Evolutionary conservation across 305 asterid species (phyloP), one percentile per base, ranked within the genome.

Genomic region (Andrographis paniculata): DNA sequence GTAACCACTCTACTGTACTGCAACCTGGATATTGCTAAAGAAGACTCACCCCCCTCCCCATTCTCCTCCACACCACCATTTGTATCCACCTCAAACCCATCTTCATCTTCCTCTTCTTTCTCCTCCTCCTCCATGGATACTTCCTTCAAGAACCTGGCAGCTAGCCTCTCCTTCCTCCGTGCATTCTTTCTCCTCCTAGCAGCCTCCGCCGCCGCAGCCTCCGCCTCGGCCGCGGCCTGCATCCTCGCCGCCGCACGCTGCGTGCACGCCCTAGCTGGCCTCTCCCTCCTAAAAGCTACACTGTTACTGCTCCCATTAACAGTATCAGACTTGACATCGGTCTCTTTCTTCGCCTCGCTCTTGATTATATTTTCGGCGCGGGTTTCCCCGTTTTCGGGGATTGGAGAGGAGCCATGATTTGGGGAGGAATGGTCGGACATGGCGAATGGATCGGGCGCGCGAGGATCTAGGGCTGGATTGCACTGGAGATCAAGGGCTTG

Each of bases 241-340:
- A 91, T 13, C 78, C 93, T 62, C 20, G 84, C 94, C 3, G 83
- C 94, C 0, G 99, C 96, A 19, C 96, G 70, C 57, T 84, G 87
- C 12, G 99, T 87, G 63, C 99, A 91, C 37, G 95, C 99, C 86
- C 99, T 75, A 4, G 99, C 73, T 7, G 95, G 99, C 74, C 99
- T 75, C 76, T 80, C 85, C 63, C 96, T 72, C 74, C 84, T 73
- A n/a, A 65, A 70, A 15, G 74, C 58, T 43, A 47, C 66, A 59
- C 52, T 63, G 8, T 7, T 37, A n/a, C 42, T 37, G 14, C 42
- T 60, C 54, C 36, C 64, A 45, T 42, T 14, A 37, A 13, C 42
- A 35, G 11, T 13, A 35, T 8, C 36, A 10, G 18, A 19, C 17
- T 6, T 33, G 17, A 6, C 17, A 50, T 21, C 2, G 7, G 18